Evolutionary conservation across 1,284 basidiomycete species (phyloP), one percentile per base, ranked within the genome.

Genomic region (Heimioporus retisporus): DNA sequence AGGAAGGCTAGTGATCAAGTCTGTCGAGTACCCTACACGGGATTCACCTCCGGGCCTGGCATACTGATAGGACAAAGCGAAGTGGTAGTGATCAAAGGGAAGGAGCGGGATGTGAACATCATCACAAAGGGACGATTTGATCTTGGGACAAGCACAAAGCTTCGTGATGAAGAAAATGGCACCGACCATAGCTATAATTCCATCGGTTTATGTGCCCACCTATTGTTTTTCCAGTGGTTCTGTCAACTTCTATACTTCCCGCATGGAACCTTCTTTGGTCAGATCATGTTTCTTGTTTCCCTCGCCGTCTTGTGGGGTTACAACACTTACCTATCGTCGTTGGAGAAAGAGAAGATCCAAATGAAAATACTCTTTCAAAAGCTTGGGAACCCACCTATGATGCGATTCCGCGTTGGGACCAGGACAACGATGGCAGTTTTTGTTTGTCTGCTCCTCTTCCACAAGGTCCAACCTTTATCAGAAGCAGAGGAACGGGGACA

Each of bases 181-280:
- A 4, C 8, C 2, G 48, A 23, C 13, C 28, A 1, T 43, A 10
- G 35, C 23, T 71, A 70, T 43, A 65, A 69, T 23, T 65, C 25
- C 4, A 76, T 79, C 15, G 75, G 77, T 1, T 0, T 71, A 6
- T 73, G 66, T n/a, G 76, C 73, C 18, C 59, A 76, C 42, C 59
- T 79, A 0, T 60, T 78, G 13, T 40, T 70, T 13, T 16, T 67
- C 16, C 77, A 77, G 31, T 76, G 74, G 60, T 54, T 78, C 23
- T n/a, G 68, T 31, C 76, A 78, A 19, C 69, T 78, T n/a, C 65
- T 78, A 55, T 63, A 76, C 21, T 69, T 77, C 35, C 76, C 74
- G 0, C 73, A 76, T 57, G 73, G 69, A 10, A 19, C 68, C 18
- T 71, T 76, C 3, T 77, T 78, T 23, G 76, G 76, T 6, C 77